Evolutionary conservation across 2,329 filamentous ascomycete genomes (phyloP), one percentile per base, ranked within the genome.

Genomic region (Trichoderma endophyticum): DNA sequence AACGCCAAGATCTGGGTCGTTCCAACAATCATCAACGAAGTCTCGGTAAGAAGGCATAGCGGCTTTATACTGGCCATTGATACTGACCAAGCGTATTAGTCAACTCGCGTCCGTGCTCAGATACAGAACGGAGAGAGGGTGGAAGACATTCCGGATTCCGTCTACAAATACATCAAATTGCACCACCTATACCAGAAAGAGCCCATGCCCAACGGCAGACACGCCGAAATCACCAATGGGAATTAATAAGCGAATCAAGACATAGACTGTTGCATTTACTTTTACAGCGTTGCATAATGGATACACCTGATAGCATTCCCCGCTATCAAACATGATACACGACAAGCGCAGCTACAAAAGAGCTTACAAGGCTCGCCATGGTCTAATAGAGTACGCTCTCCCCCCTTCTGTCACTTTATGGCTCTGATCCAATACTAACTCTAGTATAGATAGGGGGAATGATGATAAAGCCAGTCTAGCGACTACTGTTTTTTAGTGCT

Each of bases 1-100:
- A 89, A 94, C 28, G 28, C 28, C 76, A 94, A 95, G 76, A 88
- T 97, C 75, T 90, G 92, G 79, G 91, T 95, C 71, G 95, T 97
- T 73, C 91, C 92, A 69, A 93, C 97, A 79, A 87, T 95, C 63
- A 93, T 97, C 76, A 94, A 94, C 80, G 92, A 95, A 70, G 66
- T 70, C 51, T 70, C 66, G 21, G 66, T 70, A 62, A 51, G 66
- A 62, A 36, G 11, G 9, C 34, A 18, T 18, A 3, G 4, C 18
- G 4, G 15, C 15, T 24, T 67, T 43, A 9, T 18, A 9, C 7
- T 28, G 12, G 12, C 18, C 6, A 9, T 64, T 18, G n/a, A 14
- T 28, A 15, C 66, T 70, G 14, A 70, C 11, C 6, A 26, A 6
- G 15, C 77, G 90, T 2, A 94, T 72, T 93, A 90, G 77, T 93